These are phyloP conservation scores for Calvatia gigantea DNA, from an alignment of 768 basidiomycete species.

Conservation along the genomic window DNA sequence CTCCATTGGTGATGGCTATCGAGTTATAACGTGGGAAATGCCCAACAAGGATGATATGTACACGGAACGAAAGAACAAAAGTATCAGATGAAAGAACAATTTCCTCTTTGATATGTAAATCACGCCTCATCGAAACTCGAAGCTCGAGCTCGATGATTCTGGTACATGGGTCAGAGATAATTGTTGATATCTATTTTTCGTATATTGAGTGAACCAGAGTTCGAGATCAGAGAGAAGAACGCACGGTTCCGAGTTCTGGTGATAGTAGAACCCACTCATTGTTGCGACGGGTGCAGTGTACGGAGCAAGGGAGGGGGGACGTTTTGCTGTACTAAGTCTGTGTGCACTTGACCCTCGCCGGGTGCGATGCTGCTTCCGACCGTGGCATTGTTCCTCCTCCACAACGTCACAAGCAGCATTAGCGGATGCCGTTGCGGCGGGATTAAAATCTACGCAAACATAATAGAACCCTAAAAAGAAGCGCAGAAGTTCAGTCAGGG, in stretches of 20 bases:
- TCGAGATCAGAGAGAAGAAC: constrained; percentile 26
- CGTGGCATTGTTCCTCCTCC: constrained; percentile 3
- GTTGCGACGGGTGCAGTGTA: constrained; percentile 55
- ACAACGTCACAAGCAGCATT: constrained; percentile 6
- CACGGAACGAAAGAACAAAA: constrained; percentile 5
- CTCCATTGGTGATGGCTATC: constrained; percentile 3
- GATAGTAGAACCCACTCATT: constrained; percentile 92
- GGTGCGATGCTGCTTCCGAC: constrained; percentile 24
- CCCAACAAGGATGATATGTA: constrained; percentile 5
- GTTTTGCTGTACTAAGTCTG: constrained; percentile 30
- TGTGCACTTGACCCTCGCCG: constrained; percentile 48
- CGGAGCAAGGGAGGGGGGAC: constrained; percentile 40
- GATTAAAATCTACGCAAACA: constrained; percentile 90
- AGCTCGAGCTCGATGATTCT: constrained; percentile 67
- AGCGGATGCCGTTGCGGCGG: constrained; percentile 30
- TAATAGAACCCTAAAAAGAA: constrained; percentile 85
- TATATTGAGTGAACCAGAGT: constrained; percentile 11
- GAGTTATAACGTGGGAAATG: not conserved
- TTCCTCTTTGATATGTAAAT: not conserved
- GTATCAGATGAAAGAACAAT: not conserved
- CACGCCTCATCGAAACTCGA: constrained; percentile 74
- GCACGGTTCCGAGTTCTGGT: constrained; percentile 90
- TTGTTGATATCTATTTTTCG: constrained; percentile 83
- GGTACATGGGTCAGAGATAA: constrained; percentile 78
- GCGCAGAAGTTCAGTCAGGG: not conserved